Percentiles rank a stretch among this genome's conserved stretches.
phyloP scores from a whole-genome alignment of 306 rosid genomes.

The Cucumis cinereus region DNA sequence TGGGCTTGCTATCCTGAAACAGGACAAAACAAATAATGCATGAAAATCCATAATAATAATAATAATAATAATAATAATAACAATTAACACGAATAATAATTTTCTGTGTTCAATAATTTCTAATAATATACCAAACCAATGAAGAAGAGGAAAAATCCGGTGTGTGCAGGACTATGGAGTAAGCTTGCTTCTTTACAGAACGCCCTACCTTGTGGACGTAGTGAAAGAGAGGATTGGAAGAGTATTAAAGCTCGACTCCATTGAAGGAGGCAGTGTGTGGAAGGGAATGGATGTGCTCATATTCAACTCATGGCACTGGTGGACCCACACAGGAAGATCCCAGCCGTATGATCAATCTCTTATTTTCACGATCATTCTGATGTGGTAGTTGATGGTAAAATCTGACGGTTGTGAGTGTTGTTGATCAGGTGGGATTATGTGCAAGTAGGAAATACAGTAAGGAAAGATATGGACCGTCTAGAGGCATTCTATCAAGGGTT shows the following conservation, averaged over 20 bases:
- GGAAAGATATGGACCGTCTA: constrained; percentile 11
- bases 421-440: constrained; percentile 39
- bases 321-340: constrained; percentile 68
- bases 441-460: not conserved
- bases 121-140: constrained; percentile 32
- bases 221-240: constrained; percentile 41
- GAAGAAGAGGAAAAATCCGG: not conserved
- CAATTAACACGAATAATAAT: not conserved
- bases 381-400: not conserved
- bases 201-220: constrained; percentile 77
- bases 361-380: not conserved
- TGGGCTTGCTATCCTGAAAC: not conserved
- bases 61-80: not conserved
- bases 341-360: constrained; percentile 41
- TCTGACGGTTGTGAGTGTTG: constrained; percentile 4
- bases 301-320: constrained; percentile 98
- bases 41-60: not conserved
- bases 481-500: constrained; percentile 3
- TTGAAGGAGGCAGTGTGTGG: constrained; percentile 60
- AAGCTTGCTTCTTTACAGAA: constrained; percentile 43
- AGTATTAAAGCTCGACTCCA: constrained; percentile 56
- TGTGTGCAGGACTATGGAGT: constrained; percentile 69
- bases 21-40: not conserved
- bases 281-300: constrained; percentile 63
- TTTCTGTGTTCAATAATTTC: constrained; percentile 63